Percentiles rank a stretch among this genome's conserved stretches.
Conservation (phyloP, 306 rosid genomes). For the Pyrus betulifolia region DNA sequence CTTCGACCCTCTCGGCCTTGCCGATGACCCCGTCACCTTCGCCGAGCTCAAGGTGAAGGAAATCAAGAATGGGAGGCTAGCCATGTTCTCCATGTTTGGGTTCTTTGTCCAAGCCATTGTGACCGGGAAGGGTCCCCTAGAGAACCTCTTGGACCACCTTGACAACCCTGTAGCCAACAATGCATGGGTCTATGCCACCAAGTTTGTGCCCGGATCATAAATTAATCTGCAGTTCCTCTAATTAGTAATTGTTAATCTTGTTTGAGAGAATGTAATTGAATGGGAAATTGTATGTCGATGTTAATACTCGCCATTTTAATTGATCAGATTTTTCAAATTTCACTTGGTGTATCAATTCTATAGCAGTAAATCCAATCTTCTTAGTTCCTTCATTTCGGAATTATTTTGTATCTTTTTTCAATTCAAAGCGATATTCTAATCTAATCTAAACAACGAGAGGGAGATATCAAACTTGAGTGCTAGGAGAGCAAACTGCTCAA, state of each 20-base stretch:
- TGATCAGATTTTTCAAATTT: neutral
- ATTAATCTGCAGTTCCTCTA: neutral
- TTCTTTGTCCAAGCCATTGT: slow-evolving; percentile 97
- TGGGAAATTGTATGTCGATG: neutral
- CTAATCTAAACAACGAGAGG: too few species aligned
- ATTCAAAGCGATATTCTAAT: too few species aligned
- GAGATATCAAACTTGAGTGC: too few species aligned
- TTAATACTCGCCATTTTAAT: neutral
- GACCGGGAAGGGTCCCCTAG: slow-evolving; percentile 86
- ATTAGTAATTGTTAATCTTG: neutral
- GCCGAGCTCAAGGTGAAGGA: slow-evolving; percentile 93
- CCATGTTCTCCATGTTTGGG: slow-evolving; percentile 95
- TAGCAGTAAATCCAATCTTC: neutral
- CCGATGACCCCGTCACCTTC: slow-evolving; percentile 75
- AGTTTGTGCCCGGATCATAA: slow-evolving; percentile 79
- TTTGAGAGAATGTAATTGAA: slow-evolving; percentile 10
- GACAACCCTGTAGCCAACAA: slow-evolving; percentile 91
- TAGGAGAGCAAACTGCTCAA: too few species aligned
- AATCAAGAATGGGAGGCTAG: slow-evolving; percentile 77
- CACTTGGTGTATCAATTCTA: neutral
- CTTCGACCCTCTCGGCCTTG: slow-evolving; percentile 89
- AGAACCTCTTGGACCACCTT: slow-evolving; percentile 80
- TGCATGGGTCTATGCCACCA: slow-evolving; percentile 94
- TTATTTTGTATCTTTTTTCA: too few species aligned
- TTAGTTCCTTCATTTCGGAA: too few species aligned